Base-by-base conservation (phyloP, 371 early-diverging fungal species). In the Syncephalis plumigaleata region DNA sequence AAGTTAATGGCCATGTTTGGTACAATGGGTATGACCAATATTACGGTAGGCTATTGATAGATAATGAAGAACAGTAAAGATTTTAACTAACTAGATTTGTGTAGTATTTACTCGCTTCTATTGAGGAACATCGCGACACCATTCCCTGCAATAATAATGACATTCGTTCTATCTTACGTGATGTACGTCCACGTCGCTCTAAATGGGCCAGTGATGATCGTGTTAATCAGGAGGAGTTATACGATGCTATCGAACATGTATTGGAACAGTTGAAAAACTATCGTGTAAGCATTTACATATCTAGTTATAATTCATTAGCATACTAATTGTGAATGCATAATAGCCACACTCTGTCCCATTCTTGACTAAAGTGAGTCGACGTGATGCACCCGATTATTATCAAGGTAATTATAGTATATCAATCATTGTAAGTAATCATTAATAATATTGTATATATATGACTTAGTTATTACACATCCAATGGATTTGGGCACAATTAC, bases 331-430 rank as follows among this genome's bases (percentile, higher is more conserved):
- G 31, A 7, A n/a, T n/a, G n/a, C n/a, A n/a, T 31, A 31, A 11
- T 31, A 31, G 31, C 31, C 31, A 20, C 85, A 87, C 50, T 83
- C 94, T 0, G 59, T 66, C 3, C 94, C 94, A 2, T 98, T 98
- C 59, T 64, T 93, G 16, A 76, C 73, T 50, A 87, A 84, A 59
- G 98, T 98, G 21, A 81, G 73, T 55, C 84, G 87, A 51, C 79
- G 85, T 21, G 97, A 97, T 42, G 96, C 89, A 0, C 96, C 96
- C 0, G 89, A 92, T 64, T 98, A 98, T 56, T 87, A 31, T 31
- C 31, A 31, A 31, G 31, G 31, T 31, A 31, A 31, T 7, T 31
- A 31, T 31, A 31, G 11, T n/a, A 31, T 31, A 31, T 31, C 4
- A 31, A 31, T n/a, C n/a, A n/a, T n/a, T 31, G 11, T 31, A 31